Evolutionary conservation across 2,329 filamentous ascomycete genomes (phyloP).

Genomic region (Monosporascus cannonballus): DNA sequence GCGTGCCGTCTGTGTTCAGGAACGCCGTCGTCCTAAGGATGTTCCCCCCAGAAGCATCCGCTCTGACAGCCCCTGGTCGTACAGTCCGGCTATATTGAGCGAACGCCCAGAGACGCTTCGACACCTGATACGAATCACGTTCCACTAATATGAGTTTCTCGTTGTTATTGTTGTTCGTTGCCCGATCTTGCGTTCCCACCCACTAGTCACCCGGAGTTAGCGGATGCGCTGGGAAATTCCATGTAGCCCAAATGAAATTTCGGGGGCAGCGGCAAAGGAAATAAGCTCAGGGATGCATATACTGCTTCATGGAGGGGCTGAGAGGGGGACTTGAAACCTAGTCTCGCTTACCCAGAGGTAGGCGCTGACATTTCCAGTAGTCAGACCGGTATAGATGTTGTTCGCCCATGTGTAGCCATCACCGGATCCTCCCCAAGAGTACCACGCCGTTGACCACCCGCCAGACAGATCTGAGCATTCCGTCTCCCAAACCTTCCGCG

Average conservation of each 20-base stretch:
- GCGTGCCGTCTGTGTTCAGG: constrained; percentile 25
- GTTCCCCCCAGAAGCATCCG: constrained; percentile 15
- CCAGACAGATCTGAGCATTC: constrained; percentile 38
- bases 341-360: constrained; percentile 32
- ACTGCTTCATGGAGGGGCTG: not conserved
- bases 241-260: not conserved
- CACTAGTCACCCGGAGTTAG: not conserved
- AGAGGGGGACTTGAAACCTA: constrained; percentile 22
- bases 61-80: constrained; percentile 22
- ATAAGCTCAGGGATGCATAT: no score
- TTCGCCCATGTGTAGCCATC: constrained; percentile 44
- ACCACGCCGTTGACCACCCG: constrained; percentile 34
- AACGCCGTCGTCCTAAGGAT: constrained; percentile 15
- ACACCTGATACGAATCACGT: constrained; percentile 10
- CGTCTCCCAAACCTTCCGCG: constrained; percentile 38
- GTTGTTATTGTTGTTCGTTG: constrained; percentile 17
- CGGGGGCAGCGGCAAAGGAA: not conserved
- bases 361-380: constrained; percentile 35
- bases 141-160: constrained; percentile 19
- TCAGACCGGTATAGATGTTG: constrained; percentile 36
- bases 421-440: constrained; percentile 31
- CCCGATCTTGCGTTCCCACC: constrained; percentile 20
- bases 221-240: not conserved
- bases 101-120: constrained; percentile 21
- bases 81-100: constrained; percentile 25